A percentile compares a stretch with the other conserved stretches of the same genome.
These are phyloP conservation scores for Quercus wislizeni DNA, from an alignment of 306 rosid species.

Conservation along the genomic window DNA sequence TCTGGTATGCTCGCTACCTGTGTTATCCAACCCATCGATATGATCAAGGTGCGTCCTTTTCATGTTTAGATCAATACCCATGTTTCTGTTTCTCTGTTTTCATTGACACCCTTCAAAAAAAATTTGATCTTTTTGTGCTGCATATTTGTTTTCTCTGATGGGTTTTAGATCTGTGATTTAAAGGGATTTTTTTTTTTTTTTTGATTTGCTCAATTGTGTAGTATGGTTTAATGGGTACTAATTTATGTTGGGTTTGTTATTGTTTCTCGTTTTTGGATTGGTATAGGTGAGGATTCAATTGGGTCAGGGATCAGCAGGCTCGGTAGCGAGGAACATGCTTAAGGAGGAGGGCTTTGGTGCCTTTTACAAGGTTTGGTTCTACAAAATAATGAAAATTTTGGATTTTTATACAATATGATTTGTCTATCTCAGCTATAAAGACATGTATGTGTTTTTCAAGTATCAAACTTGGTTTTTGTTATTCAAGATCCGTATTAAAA, in stretches of 20 bases:
- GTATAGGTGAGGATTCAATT: constrained; percentile 92
- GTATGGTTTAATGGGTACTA: not conserved
- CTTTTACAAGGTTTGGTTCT: constrained; percentile 68
- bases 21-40: constrained; percentile 92
- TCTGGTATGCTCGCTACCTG: constrained; percentile 99
- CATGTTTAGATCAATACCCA: not conserved
- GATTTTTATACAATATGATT: not conserved
- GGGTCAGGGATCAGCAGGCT: constrained; percentile 91
- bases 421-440: constrained; percentile 1
- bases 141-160: not conserved
- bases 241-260: not conserved
- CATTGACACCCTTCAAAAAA: not conserved
- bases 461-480: not conserved
- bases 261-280: constrained; percentile 14
- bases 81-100: not conserved
- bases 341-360: constrained; percentile 87
- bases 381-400: not conserved
- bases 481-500: not conserved
- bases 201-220: not conserved
- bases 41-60: constrained; percentile 73
- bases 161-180: constrained; percentile 52
- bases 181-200: not conserved
- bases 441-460: not conserved
- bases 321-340: constrained; percentile 69
- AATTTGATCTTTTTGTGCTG: not conserved